Base-by-base conservation (phyloP, 306 rosid genomes). In the Pyrus betulifolia region DNA sequence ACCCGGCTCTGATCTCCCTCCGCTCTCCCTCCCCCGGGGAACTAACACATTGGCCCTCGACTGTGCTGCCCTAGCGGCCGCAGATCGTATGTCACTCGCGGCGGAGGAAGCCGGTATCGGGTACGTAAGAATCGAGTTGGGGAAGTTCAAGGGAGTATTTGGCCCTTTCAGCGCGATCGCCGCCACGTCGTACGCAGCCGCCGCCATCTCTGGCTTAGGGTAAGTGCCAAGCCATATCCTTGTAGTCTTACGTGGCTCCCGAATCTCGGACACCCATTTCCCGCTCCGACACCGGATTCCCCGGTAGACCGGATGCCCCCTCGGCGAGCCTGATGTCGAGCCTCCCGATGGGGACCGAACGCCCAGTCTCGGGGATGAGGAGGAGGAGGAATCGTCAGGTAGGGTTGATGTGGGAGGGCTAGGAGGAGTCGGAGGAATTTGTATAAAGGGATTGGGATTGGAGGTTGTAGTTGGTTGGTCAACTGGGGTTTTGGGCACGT, bases 181-280 rank as follows among this genome's bases (percentile, higher is more conserved):
- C 3, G 99, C 99, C 13, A 87, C 97, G 42, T 95, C 99, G 25
- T 95, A 95, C 0, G 99, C 99, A 0, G 99, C 97, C 0, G 99
- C 99, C 0, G 99, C 97, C 99, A 92, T 95, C 40, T 95, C 97
- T 0, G 97, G 82, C 3, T 85, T 83, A 1, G 93, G 86, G 67
- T 92, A 92, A 0, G 99, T 95, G 0, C 99, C 99, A 0, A 95
- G 95, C 99, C 99, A 95, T 69, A 95, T 90, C 79, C 99, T 92
- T 15, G 85, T 89, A 10, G 96, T 78, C 74, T 95, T 92, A 44
- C 96, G 92, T 14, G 99, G 99, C 91, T 95, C 97, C 0, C 99
- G 80, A 68, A 95, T 95, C 83, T 95, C 99, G 2, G 97, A 95
- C 31, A 92, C 99, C 99, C 99, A 95, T 62, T 95, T 95, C 4